Conservation (phyloP, 2,329 filamentous ascomycete species). For the Clarireedia homoeocarpa region DNA sequence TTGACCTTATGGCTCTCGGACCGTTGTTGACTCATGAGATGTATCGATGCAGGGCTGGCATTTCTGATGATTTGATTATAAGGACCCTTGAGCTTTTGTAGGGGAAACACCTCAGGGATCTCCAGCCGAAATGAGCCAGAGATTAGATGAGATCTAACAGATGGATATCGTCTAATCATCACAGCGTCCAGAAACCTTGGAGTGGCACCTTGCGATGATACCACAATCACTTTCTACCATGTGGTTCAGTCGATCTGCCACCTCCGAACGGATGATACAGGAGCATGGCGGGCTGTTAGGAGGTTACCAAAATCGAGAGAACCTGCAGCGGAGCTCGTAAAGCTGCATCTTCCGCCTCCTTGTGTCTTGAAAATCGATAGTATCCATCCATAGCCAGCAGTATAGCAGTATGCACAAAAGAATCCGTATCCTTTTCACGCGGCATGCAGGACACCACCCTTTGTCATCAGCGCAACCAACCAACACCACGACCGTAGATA, state of each 20-base stretch:
- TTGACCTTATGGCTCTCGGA: background rate
- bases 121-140: conserved; percentile 1
- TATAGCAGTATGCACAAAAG: background rate
- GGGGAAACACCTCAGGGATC: background rate
- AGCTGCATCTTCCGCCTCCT: background rate
- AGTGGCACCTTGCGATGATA: conserved; percentile 10
- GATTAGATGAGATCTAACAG: conserved; percentile 18
- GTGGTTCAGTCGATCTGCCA: conserved; percentile 2
- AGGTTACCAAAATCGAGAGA: background rate
- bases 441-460: no score
- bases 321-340: background rate
- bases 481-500: background rate
- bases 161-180: background rate
- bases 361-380: background rate
- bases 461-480: no score
- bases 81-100: background rate
- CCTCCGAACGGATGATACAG: background rate
- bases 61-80: background rate
- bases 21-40: background rate
- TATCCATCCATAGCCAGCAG: background rate
- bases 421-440: no score
- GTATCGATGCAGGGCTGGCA: background rate
- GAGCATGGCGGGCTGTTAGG: conserved; percentile 15
- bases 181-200: background rate
- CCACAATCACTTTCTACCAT: background rate